phyloP scores from a whole-genome alignment of 768 basidiomycete species.

The Peribolospora kevripleyi region DNA sequence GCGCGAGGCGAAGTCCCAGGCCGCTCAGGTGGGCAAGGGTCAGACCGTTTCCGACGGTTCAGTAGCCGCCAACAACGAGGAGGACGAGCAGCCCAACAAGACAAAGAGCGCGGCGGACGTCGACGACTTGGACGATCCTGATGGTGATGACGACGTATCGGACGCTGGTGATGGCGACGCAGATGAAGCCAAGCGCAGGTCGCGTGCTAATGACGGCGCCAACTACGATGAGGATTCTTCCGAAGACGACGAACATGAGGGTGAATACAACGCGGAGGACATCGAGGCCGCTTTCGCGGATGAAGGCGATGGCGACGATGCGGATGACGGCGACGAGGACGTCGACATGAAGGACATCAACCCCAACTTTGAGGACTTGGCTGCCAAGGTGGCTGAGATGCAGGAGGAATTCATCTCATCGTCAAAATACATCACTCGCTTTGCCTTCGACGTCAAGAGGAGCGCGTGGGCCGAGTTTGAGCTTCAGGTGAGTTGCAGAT shows the following conservation, averaged over 20 bases:
- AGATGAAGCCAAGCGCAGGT: constrained; percentile 46
- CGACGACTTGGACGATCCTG: constrained; percentile 32
- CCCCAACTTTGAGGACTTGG: constrained; percentile 4
- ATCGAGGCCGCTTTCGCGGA: constrained; percentile 37
- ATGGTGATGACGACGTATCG: constrained; percentile 24
- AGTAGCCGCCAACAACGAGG: constrained; percentile 13
- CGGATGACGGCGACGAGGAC: constrained; percentile 13
- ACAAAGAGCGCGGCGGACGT: constrained; percentile 30
- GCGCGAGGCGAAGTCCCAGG: constrained; percentile 51
- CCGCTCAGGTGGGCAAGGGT: constrained; percentile 61
- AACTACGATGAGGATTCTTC: constrained; percentile 54
- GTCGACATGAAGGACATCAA: constrained; percentile 3
- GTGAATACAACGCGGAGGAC: constrained; percentile 26
- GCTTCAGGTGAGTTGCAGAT: constrained; percentile 46
- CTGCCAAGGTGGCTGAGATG: constrained; percentile 9
- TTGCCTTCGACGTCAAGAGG: constrained; percentile 32
- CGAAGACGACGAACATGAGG: constrained; percentile 23
- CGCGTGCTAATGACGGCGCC: constrained; percentile 45
- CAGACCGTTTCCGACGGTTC: constrained; percentile 20
- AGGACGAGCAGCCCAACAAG: constrained; percentile 23
- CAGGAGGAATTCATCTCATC: constrained; percentile 23
- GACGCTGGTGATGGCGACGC: constrained; percentile 58
- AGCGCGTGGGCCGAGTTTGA: constrained; percentile 42
- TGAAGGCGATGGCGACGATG: constrained; percentile 22
- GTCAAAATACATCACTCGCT: constrained; percentile 43